Evolutionary conservation across 768 basidiomycete genomes (phyloP), one percentile per base, ranked within the genome.

Genomic region (Vararia minispora): DNA sequence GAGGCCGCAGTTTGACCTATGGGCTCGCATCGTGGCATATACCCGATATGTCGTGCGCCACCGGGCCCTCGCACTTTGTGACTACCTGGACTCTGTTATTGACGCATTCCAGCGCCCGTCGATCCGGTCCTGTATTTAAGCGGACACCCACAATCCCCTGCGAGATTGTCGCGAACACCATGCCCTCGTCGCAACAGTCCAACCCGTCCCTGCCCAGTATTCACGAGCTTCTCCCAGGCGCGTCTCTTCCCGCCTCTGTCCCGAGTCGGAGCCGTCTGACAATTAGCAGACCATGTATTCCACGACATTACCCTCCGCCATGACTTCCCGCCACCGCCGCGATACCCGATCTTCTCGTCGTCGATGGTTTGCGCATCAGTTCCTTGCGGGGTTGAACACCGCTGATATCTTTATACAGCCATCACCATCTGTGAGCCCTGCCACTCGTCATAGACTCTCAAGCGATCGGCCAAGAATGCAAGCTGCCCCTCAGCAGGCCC

Each of bases 191-290:
- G 10, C 33, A 39, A 25, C 39, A 36, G 18, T 37, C 37, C 7
- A 43, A 44, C 7, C 36, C 45, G 21, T 49, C 52, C 1, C 47
- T 57, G 28, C 55, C 55, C 18, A 50, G 55, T 37, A 57, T 57
- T 43, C 43, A 49, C 16, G 56, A 56, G 18, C 45, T 57, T 42
- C 51, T 56, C 39, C 55, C 55, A 20, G 55, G 55, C 56, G 43
- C 21, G 40, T 39, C 24, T 12, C 25, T 16, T 24, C 23, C 29
- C 4, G 26, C 12, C 6, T 30, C n/a, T 30, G 21, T 20, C 28
- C 25, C 24, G 5, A 9, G 31, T 28, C 7, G 5, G 16, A 16
- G 13, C 8, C 20, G 11, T 7, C 31, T 34, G 13, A 23, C 11
- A 23, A 11, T 2, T 28, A 30, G 14, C 31, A 37, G 44, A 29